Conservation (phyloP, 805 yeast species). For the Spathaspora gorwiae region DNA sequence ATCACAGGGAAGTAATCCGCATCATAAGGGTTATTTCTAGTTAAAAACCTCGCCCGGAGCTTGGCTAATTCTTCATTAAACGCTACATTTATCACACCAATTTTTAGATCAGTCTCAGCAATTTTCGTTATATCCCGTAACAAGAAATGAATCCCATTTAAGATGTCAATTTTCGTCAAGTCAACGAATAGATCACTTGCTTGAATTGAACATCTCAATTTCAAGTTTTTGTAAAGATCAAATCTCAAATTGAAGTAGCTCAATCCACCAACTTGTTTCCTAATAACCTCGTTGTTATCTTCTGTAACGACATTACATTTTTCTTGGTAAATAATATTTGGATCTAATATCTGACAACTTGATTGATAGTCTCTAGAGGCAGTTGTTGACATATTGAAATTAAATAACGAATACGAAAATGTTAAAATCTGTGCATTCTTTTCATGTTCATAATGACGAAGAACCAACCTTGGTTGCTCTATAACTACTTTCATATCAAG, state of each 20-base stretch:
- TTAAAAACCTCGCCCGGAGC: neutral
- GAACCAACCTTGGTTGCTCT: constrained; percentile 29
- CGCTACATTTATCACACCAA: constrained; percentile 25
- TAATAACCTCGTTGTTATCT: constrained; percentile 19
- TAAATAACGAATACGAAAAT: constrained; percentile 31
- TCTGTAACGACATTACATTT: constrained; percentile 11
- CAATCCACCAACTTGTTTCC: constrained; percentile 14
- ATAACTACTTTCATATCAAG: constrained; percentile 24
- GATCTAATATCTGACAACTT: constrained; percentile 31
- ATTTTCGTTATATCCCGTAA: constrained; percentile 21
- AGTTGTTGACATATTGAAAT: constrained; percentile 30
- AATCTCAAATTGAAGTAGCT: constrained; percentile 9
- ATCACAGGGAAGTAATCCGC: neutral
- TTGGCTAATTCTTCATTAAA: constrained; percentile 20
- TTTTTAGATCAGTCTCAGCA: constrained; percentile 19
- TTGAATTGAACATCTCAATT: constrained; percentile 16
- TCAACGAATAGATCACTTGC: constrained; percentile 19
- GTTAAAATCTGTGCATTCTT: constrained; percentile 19
- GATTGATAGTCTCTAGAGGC: constrained; percentile 27
- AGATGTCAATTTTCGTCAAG: constrained; percentile 24
- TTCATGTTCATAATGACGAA: constrained; percentile 12
- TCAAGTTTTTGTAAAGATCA: constrained; percentile 25
- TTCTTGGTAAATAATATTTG: constrained; percentile 26
- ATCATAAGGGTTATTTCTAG: neutral
- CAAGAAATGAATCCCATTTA: constrained; percentile 28